Evolutionary conservation across 169 alveolate species (phyloP).

Genomic region (Plasmodium relictum): DNA sequence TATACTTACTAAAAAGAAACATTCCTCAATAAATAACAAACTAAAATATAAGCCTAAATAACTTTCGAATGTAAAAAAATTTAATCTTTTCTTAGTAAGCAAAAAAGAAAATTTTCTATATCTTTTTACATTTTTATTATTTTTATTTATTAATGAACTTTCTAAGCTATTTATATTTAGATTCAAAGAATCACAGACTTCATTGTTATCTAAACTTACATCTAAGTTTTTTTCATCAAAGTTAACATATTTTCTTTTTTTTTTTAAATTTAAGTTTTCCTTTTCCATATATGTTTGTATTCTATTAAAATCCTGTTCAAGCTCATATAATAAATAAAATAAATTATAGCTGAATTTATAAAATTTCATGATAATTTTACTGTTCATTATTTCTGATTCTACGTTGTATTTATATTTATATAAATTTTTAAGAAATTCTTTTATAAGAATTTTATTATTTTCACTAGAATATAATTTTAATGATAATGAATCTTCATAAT

Average conservation of each 20-base stretch:
- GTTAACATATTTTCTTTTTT: not conserved
- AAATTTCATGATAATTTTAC: conserved; percentile 47
- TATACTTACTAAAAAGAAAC: conserved; percentile 56
- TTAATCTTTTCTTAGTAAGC: conserved; percentile 38
- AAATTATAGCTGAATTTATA: conserved; percentile 70
- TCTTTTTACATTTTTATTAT: conserved; percentile 8
- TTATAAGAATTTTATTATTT: not conserved
- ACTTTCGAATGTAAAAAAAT: conserved; percentile 71
- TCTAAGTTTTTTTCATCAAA: not conserved
- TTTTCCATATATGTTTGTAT: conserved; percentile 65
- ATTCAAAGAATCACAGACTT: not conserved
- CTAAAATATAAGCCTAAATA: conserved; percentile 70
- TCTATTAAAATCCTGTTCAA: conserved; percentile 62
- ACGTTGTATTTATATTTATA: not conserved
- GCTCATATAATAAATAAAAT: conserved; percentile 63
- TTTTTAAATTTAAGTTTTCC: conserved; percentile 13
- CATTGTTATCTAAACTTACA: not conserved
- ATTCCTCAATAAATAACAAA: conserved; percentile 61
- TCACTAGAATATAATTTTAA: not conserved
- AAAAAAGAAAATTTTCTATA: conserved; percentile 32
- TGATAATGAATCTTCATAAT: not conserved
- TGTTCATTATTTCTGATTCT: conserved; percentile 56
- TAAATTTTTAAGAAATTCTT: conserved; percentile 2
- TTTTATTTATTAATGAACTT: conserved; percentile 2
- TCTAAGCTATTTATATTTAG: not conserved